Percentiles rank a stretch among this genome's conserved stretches.
phyloP scores from a whole-genome alignment of 352 stramenopile genomes.

The Globisporangium perplexum region DNA sequence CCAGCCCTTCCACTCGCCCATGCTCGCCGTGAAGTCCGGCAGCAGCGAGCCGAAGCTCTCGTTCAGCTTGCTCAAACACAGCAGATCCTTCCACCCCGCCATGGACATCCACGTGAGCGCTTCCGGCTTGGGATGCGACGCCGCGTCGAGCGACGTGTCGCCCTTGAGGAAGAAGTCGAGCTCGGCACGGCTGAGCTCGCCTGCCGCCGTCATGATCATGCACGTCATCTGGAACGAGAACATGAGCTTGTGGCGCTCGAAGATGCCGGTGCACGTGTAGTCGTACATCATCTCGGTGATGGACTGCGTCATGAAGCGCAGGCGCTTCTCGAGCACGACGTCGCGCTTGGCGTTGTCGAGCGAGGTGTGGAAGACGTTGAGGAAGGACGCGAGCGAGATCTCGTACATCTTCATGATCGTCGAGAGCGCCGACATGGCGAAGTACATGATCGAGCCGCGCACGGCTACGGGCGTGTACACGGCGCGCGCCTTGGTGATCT shows the following conservation, averaged over 20 bases:
- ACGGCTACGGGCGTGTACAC: constrained; percentile 91
- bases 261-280: constrained; percentile 96
- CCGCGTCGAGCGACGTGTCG: constrained; percentile 88
- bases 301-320: constrained; percentile 87
- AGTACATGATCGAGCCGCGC: constrained; percentile 93
- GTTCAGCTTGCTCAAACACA: constrained; percentile 71
- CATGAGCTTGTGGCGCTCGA: constrained; percentile 97
- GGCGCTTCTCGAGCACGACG: constrained; percentile 84
- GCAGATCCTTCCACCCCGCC: constrained; percentile 91
- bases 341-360: constrained; percentile 90
- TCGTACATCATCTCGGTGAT: constrained; percentile 95
- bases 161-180: constrained; percentile 96
- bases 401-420: constrained; percentile 97
- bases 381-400: constrained; percentile 91
- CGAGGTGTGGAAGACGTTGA: constrained; percentile 89
- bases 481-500: constrained; percentile 89
- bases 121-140: constrained; percentile 64
- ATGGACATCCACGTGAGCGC: constrained; percentile 79
- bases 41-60: constrained; percentile 59
- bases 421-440: constrained; percentile 87
- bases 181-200: constrained; percentile 77
- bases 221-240: constrained; percentile 96
- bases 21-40: constrained; percentile 42
- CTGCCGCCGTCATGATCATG: constrained; percentile 90
- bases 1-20: constrained; percentile 87